phyloP scores from a whole-genome alignment of 768 basidiomycete genomes.

The Hericium coralloides region DNA sequence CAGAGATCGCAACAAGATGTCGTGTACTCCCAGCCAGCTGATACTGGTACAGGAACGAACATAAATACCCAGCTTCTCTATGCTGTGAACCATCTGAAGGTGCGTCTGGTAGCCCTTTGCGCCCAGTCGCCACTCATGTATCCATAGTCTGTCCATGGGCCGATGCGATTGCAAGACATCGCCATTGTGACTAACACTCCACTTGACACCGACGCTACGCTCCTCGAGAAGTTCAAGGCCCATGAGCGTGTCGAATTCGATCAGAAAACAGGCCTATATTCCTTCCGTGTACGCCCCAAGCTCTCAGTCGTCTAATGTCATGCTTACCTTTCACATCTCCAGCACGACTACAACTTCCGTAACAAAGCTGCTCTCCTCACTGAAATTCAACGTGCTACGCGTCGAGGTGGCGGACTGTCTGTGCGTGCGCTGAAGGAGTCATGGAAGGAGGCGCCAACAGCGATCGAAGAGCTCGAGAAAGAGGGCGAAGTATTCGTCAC shows the following conservation, averaged over 20 bases:
- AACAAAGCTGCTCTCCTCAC: conserved; percentile 78
- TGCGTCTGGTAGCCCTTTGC: conserved; percentile 21
- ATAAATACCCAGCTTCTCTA: conserved; percentile 84
- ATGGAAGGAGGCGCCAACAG: conserved; percentile 80
- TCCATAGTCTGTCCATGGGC: conserved; percentile 55
- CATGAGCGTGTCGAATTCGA: conserved; percentile 79
- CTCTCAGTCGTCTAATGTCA: not conserved
- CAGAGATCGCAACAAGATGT: conserved; percentile 35
- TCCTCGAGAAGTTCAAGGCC: conserved; percentile 72
- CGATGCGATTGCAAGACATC: conserved; percentile 83
- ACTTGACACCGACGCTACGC: conserved; percentile 56
- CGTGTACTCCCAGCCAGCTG: conserved; percentile 83
- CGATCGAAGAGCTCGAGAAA: conserved; percentile 84
- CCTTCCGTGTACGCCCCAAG: conserved; percentile 58
- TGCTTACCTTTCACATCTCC: conserved; percentile 7
- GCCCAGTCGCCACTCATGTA: not conserved
- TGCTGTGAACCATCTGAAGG: conserved; percentile 76
- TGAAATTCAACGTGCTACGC: conserved; percentile 79
- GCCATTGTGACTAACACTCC: conserved; percentile 76
- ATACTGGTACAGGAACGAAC: conserved; percentile 73
- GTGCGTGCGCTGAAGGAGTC: conserved; percentile 82
- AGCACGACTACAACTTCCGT: conserved; percentile 84
- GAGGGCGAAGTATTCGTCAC: conserved; percentile 87
- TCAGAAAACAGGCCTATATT: conserved; percentile 76
- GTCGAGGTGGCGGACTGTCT: conserved; percentile 77